These are phyloP conservation scores for Suhomyces sp. DNA, from an alignment of 805 yeast species.

Conservation along the genomic window DNA sequence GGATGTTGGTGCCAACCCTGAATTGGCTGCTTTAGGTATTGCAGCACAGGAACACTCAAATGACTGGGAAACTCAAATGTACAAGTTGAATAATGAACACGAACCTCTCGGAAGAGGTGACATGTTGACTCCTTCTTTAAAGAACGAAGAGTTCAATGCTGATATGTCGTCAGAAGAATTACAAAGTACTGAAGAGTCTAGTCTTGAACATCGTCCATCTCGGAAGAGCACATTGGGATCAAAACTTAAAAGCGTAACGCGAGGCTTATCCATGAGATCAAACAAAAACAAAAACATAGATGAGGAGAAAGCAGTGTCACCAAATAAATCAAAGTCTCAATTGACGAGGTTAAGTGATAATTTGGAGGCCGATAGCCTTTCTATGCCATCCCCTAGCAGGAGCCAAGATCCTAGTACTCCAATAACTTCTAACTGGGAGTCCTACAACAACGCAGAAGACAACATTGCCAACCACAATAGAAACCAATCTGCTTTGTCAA, in stretches of 20 bases:
- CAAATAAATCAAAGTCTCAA: not conserved
- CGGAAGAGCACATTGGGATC: slow-evolving; percentile 25
- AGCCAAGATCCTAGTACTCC: slow-evolving; percentile 5
- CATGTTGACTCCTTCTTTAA: slow-evolving; percentile 32
- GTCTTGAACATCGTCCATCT: slow-evolving; percentile 1
- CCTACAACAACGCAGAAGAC: slow-evolving; percentile 4
- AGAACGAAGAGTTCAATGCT: slow-evolving; percentile 12
- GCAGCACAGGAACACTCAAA: slow-evolving; percentile 81
- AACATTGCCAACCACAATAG: slow-evolving; percentile 18
- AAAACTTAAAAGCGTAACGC: slow-evolving; percentile 42
- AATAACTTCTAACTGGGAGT: slow-evolving; percentile 8
- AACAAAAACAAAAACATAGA: slow-evolving; percentile 12
- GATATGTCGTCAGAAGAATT: slow-evolving; percentile 5
- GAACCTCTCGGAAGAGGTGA: slow-evolving; percentile 16
- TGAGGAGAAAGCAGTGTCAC: not conserved
- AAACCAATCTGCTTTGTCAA: slow-evolving; percentile 20
- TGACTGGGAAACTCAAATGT: slow-evolving; percentile 71
- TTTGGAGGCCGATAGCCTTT: slow-evolving; percentile 12
- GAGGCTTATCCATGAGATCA: slow-evolving; percentile 36
- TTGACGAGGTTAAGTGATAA: slow-evolving; percentile 27
- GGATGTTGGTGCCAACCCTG: slow-evolving; percentile 7
- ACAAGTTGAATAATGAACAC: slow-evolving; percentile 37
- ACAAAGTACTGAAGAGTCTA: not conserved
- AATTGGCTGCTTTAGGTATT: slow-evolving; percentile 59
- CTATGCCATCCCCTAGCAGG: slow-evolving; percentile 5